Conservation (phyloP, 208 protist genomes). For the Acanthamoeba triangularis region DNA sequence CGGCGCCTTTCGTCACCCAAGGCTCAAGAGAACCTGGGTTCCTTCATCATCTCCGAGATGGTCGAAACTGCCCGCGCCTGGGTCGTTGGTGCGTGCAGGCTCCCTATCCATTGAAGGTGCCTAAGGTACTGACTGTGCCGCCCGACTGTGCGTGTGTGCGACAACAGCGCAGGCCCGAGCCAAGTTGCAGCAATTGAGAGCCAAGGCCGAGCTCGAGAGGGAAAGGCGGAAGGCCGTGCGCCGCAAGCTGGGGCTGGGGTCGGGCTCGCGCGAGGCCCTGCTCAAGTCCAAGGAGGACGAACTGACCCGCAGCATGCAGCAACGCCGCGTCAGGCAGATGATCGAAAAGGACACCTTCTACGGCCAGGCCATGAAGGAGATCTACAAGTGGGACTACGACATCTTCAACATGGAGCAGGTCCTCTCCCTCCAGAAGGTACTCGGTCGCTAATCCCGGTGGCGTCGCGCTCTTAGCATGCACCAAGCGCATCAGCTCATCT, state of each 20-base stretch:
- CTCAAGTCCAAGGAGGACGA: constrained; percentile 48
- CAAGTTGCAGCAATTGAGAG: neutral
- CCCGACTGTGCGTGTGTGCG: neutral
- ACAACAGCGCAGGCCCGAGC: neutral
- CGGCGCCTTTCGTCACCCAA: neutral
- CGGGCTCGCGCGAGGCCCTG: neutral
- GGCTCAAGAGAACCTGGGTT: neutral
- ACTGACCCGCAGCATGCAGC: constrained; percentile 7
- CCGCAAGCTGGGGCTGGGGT: neutral
- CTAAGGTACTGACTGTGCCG: too few relatives aligned
- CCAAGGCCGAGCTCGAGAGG: neutral
- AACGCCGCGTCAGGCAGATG: neutral
- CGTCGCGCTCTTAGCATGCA: too few relatives aligned
- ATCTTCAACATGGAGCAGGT: constrained; percentile 20
- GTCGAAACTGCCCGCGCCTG: neutral
- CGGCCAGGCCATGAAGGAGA: constrained; percentile 1
- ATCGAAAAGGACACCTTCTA: constrained; percentile 11
- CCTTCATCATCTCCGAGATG: constrained; percentile 16
- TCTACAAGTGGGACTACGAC: constrained; percentile 15
- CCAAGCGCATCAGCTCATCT: neutral
- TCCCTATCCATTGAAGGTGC: too few relatives aligned
- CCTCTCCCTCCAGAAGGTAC: neutral
- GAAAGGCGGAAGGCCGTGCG: neutral
- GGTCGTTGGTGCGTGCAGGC: neutral
- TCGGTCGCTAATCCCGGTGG: neutral